Evolutionary conservation across 139 green algal genomes (phyloP).

Genomic region (Chloropicon primus): DNA sequence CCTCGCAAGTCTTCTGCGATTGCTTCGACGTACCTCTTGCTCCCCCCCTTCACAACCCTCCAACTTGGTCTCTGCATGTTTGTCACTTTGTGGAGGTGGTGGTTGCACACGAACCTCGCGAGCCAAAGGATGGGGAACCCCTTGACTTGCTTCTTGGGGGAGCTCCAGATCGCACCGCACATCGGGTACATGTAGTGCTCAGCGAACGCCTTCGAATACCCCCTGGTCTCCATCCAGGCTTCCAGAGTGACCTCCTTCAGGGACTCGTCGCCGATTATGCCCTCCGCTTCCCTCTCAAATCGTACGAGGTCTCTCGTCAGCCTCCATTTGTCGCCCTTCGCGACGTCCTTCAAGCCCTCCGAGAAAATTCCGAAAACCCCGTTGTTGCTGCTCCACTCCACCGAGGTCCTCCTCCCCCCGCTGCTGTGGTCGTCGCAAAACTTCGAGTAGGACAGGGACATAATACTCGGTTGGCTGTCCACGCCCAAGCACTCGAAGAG

Average conservation of each 20-base stretch:
- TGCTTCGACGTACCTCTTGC: constrained; percentile 54
- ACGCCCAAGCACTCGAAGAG: constrained; percentile 80
- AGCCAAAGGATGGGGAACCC: constrained; percentile 71
- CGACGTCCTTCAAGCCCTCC: constrained; percentile 50
- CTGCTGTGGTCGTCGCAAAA: neutral
- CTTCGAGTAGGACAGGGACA: constrained; percentile 79
- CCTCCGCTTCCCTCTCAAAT: constrained; percentile 64
- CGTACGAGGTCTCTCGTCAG: constrained; percentile 85
- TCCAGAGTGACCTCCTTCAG: constrained; percentile 46
- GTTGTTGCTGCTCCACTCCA: constrained; percentile 78
- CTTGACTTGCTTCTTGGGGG: constrained; percentile 61
- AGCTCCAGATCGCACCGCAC: constrained; percentile 92
- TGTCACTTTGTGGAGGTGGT: constrained; percentile 78
- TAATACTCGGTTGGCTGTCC: constrained; percentile 72
- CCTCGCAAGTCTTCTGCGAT: constrained; percentile 47
- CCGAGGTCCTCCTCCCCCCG: neutral
- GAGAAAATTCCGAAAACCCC: constrained; percentile 70
- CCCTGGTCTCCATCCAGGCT: constrained; percentile 50
- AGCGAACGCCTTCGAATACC: constrained; percentile 54
- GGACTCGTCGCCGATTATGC: constrained; percentile 29
- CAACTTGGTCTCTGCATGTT: constrained; percentile 68
- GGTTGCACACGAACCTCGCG: constrained; percentile 88
- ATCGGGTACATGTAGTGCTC: constrained; percentile 83
- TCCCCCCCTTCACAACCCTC: constrained; percentile 72
- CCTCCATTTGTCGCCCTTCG: constrained; percentile 45